These are phyloP conservation scores for Podila verticillata DNA, from an alignment of 192 early-diverging fungal genomes.

Conservation along the genomic window DNA sequence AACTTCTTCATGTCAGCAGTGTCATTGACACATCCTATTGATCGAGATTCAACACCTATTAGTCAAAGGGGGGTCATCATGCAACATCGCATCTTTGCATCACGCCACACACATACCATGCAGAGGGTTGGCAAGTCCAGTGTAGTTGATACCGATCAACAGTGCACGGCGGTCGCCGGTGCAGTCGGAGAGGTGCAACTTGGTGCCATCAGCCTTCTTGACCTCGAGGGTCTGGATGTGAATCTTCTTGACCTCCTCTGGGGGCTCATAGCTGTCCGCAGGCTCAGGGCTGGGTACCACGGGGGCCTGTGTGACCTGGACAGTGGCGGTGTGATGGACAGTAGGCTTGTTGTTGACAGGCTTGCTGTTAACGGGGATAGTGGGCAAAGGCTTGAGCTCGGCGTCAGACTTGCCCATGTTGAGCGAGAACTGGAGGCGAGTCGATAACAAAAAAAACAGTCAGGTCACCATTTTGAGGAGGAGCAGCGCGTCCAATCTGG, in stretches of 20 bases:
- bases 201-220: constrained; percentile 23
- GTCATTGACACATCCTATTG: constrained; percentile 51
- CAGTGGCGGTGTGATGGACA: background rate
- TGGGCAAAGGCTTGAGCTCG: constrained; percentile 1
- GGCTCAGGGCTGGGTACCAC: background rate
- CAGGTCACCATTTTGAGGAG: background rate
- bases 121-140: constrained; percentile 21
- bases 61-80: too few relatives aligned
- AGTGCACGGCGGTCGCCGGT: constrained; percentile 40
- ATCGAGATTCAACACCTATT: background rate
- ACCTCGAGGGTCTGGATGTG: constrained; percentile 12
- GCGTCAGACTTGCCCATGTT: background rate
- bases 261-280: background rate
- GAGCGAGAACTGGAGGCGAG: background rate
- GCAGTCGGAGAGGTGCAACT: constrained; percentile 28
- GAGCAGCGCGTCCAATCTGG: too few relatives aligned
- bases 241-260: background rate
- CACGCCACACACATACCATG: constrained; percentile 19
- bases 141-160: constrained; percentile 57
- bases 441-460: background rate
- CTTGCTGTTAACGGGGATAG: background rate
- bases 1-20: constrained; percentile 48
- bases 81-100: background rate
- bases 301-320: too few relatives aligned
- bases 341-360: background rate